Evolutionary conservation across 148 eudicot species (phyloP), one percentile per base, ranked within the genome.

Genomic region (Chenopodium berlandieri): DNA sequence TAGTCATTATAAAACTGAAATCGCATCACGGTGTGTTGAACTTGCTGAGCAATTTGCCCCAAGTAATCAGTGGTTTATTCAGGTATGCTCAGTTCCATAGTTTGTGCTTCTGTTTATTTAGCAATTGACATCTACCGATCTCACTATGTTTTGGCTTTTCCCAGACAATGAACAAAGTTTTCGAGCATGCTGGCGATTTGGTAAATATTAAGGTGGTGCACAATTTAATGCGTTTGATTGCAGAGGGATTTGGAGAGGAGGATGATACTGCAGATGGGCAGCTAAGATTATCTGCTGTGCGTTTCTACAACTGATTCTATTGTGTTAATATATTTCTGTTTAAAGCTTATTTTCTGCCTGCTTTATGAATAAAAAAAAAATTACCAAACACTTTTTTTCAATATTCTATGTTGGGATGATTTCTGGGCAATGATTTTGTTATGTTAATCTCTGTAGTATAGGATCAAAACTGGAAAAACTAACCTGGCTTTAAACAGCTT

Each of bases 41-140:
- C 99, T 96, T 88, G 99, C 97, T 10, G 99, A 96, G 87, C 98
- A 94, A 78, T 96, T 88, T 85, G 99, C 99, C 75, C 99, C 99
- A 47, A 94, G 95, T 89, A 96, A 96, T 89, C 94, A 96, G 27
- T 96, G 99, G 99, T 96, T 96, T 85, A 94, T 96, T 84, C 95
- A 90, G 98, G 99, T 96, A 82, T 71, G 74, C 50, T 34, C 20
- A 4, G 37, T 7, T 32, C 14, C 62, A 17, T 56, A 3, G 27
- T 73, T 60, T 17, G 14, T 52, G 1, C 60, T 47, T 52, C 8
- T 31, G 4, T 23, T 10, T 71, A 78, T 25, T 76, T 58, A 50
- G 4, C 37, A 34, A 34, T 34, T 34, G 4, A 76, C 71, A 64
- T 7, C 67, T 67, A 12, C 32, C 71, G 16, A 73, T 77, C 62